Evolutionary conservation across 352 stramenopile genomes (phyloP), one percentile per base, ranked within the genome.

Genomic region (Phytopythium cucurbitacearum): DNA sequence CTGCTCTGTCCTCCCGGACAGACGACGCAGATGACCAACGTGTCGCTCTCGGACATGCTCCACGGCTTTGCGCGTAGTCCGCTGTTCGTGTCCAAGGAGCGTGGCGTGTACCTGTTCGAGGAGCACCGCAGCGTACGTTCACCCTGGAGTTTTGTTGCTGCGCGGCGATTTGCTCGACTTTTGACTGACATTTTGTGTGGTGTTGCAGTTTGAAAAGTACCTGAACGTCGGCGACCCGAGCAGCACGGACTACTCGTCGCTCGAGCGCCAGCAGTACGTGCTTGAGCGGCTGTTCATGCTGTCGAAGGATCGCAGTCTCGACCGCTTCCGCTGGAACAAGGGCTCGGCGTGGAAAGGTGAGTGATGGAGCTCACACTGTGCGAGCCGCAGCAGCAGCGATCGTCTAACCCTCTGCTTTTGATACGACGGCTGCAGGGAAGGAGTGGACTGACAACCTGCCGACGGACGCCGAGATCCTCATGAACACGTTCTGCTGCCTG

Each of bases 401-500:
- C 12, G 7, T 49, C 12, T 44, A 15, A 51, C 2, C 36, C 16
- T 32, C 6, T 54, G 1, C 5, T 10, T 10, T 15, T 32, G 16
- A 7, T 12, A 15, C 7, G 12, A 51, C 5, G 21, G 21, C 21
- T 28, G 21, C 37, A 75, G 75, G 84, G 39, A 94, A 94, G 59
- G 74, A 89, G 47, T 94, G 84, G 84, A 83, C 73, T 13, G 81
- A 92, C 46, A 76, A 59, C 50, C 54, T 94, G 48, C 84, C 84
- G 34, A 84, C 84, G 34, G 84, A 94, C 40, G 73, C 81, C 7
- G 84, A 94, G 58, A 89, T 94, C 55, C 48, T 94, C 15, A 91
- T 94, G 81, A 94, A 94, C 59, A 79, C 87, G 16, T 91, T 94
- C 40, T 92, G 81, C 62, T 91, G 81, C 56, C 80, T 94, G 71